Base-by-base conservation (phyloP, 805 yeast genomes). In the Crinitomyces ghanaensis region DNA sequence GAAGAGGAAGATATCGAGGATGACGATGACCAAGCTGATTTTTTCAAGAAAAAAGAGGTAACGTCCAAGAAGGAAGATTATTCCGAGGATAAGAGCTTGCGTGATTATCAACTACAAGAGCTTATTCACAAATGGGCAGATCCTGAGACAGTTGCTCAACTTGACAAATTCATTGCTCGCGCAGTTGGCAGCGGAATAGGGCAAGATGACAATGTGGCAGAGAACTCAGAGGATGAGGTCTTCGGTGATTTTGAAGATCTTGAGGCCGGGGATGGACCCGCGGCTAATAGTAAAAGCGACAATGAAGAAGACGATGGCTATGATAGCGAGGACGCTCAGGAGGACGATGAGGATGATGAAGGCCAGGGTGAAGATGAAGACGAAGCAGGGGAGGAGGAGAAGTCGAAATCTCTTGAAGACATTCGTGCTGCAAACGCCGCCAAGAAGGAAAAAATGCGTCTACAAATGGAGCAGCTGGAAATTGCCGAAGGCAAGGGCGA, bases 401-500 rank as follows among this genome's bases (percentile, higher is more conserved):
- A 33, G 16, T 50, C 49, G 26, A 46, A 44, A 30, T 62, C 88
- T 1, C 60, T 78, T 22, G 93, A 78, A 37, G 76, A 81, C 50
- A 77, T 74, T 54, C 74, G 97, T 53, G 75, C 72, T 33, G 59
- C 72, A 34, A 86, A 86, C 50, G 94, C 96, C 2, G 74, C 77
- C 40, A 85, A 81, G 63, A 93, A 91, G 50, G 96, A 86, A 43
- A 77, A 81, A 49, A 65, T 88, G 38, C 76, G 85, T 39, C 66
- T 82, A 48, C 96, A 91, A 53, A 84, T 91, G 50, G 97, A 91
- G 51, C 84, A 75, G 33, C 84, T 77, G 53, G 85, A 77, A 46
- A 70, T 65, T 37, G 76, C 70, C 43, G 77, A 74, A 37, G 74
- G 74, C 28, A 77, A 73, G 37, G 72, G 73, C 44, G 82, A 81